phyloP scores from a whole-genome alignment of 768 basidiomycete species.

The Mycena floridula region DNA sequence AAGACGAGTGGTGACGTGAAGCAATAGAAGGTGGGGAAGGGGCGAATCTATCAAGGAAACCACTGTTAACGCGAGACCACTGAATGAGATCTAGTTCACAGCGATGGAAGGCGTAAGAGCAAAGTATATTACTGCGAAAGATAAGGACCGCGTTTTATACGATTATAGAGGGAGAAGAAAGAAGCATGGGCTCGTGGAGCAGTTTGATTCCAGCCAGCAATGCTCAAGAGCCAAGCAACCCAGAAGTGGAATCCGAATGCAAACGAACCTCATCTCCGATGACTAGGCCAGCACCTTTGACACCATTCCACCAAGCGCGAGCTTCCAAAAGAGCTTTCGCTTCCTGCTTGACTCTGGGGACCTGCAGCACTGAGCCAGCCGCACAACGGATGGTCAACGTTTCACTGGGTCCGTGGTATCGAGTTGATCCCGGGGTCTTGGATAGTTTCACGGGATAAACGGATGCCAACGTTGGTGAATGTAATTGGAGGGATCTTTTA shows the following conservation, averaged over 20 bases:
- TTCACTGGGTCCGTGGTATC: constrained; percentile 31
- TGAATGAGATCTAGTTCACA: too few relatives aligned
- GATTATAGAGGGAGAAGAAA: too few relatives aligned
- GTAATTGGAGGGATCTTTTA: constrained; percentile 35
- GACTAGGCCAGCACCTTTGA: constrained; percentile 26
- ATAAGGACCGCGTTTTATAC: too few relatives aligned
- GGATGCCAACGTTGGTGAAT: constrained; percentile 20
- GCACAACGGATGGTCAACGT: constrained; percentile 53
- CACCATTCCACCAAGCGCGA: constrained; percentile 79
- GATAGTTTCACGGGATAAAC: constrained; percentile 5
- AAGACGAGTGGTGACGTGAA: too few relatives aligned
- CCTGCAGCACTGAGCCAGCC: constrained; percentile 41
- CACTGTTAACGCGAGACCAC: too few relatives aligned
- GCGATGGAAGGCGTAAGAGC: too few relatives aligned
- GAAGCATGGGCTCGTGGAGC: too few relatives aligned
- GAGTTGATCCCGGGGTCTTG: constrained; percentile 33
- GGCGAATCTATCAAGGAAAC: too few relatives aligned
- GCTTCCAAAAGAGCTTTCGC: constrained; percentile 48
- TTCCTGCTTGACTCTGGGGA: constrained; percentile 56
- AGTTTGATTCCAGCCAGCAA: too few relatives aligned
- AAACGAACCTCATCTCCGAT: constrained; percentile 3
- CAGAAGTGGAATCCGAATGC: constrained; percentile 1
- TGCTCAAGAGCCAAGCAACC: neutral
- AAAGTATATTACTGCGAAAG: too few relatives aligned
- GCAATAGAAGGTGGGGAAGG: too few relatives aligned